Evolutionary conservation across 768 basidiomycete species (phyloP).

Genomic region (Boletus huronensis): DNA sequence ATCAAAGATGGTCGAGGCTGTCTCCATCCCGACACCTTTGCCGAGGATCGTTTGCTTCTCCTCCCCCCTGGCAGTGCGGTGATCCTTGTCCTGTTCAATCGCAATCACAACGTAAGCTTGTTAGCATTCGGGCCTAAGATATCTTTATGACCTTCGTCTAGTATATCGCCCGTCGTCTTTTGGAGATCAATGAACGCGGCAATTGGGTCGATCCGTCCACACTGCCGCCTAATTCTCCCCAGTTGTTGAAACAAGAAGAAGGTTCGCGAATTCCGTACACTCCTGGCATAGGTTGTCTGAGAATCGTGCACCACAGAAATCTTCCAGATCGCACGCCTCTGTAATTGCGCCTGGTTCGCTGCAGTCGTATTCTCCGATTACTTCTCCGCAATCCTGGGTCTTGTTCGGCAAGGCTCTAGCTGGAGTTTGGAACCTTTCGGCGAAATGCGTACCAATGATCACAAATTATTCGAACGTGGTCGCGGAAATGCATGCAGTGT

Average conservation of each 20-base stretch:
- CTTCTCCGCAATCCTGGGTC: conserved; percentile 75
- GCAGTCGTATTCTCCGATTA: conserved; percentile 80
- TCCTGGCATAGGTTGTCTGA: background rate
- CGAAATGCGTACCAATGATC: conserved; percentile 63
- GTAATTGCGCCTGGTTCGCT: conserved; percentile 82
- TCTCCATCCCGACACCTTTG: conserved; percentile 68
- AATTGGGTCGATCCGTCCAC: conserved; percentile 54
- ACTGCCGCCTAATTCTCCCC: conserved; percentile 32
- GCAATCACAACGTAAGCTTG: conserved; percentile 78
- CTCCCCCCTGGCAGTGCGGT: conserved; percentile 76
- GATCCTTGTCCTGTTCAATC: conserved; percentile 79
- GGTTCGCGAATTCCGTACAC: conserved; percentile 16
- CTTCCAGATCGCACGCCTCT: conserved; percentile 77
- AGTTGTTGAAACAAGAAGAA: conserved; percentile 56
- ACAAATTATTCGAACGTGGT: conserved; percentile 70
- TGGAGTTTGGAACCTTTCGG: conserved; percentile 79
- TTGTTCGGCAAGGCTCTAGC: conserved; percentile 66
- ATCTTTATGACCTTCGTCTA: conserved; percentile 25
- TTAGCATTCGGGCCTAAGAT: background rate
- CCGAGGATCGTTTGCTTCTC: conserved; percentile 72
- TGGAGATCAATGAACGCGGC: conserved; percentile 78
- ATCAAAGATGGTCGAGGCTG: conserved; percentile 61
- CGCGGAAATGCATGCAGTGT: conserved; percentile 80
- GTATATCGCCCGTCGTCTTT: conserved; percentile 76
- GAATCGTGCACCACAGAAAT: conserved; percentile 46